These are phyloP conservation scores for Symbiodinium natans DNA, from an alignment of 73 alveolate species.

Conservation along the genomic window DNA sequence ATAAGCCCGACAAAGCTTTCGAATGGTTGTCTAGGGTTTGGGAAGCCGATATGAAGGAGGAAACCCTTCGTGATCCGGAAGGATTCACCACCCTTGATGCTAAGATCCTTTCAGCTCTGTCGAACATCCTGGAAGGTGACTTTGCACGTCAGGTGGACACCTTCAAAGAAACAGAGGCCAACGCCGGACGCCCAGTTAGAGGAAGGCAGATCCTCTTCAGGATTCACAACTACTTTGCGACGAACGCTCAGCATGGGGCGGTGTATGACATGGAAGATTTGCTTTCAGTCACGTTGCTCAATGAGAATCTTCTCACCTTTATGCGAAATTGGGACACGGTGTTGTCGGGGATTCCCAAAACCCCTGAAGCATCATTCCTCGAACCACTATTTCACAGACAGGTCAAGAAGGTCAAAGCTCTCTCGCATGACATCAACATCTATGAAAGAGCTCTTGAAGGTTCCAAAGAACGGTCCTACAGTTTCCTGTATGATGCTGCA, in stretches of 20 bases:
- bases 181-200: neutral
- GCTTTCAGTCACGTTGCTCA: neutral
- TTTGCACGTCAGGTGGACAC: constrained; percentile 19
- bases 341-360: neutral
- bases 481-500: neutral
- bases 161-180: neutral
- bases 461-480: neutral
- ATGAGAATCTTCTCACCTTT: neutral
- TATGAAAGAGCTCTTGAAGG: neutral
- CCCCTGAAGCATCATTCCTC: neutral
- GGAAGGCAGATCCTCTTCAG: neutral
- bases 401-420: neutral
- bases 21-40: neutral
- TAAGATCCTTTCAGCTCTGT: neutral
- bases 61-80: neutral
- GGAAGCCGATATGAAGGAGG: neutral
- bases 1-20: neutral
- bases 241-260: constrained; percentile 20
- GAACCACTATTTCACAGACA: neutral
- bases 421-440: neutral
- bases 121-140: neutral
- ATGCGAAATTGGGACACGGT: neutral
- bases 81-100: constrained; percentile 8
- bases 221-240: neutral
- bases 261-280: neutral